Base-by-base conservation (phyloP, 1,284 basidiomycete genomes). In the Pascua guehoae region DNA sequence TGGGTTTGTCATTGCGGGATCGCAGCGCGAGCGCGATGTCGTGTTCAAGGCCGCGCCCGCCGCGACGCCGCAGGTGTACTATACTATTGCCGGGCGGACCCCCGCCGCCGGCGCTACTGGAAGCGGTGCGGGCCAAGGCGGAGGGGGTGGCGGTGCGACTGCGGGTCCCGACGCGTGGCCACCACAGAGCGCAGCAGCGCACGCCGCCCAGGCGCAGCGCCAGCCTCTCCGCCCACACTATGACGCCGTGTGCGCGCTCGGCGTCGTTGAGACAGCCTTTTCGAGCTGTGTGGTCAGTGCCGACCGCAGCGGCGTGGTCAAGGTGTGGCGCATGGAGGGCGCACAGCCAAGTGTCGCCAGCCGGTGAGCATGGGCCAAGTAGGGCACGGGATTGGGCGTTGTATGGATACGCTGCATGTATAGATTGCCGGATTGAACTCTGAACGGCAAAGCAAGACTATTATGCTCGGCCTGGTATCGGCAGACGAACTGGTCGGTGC, bases 181-280 rank as follows among this genome's bases (percentile, higher is more conserved):
- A 36, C 41, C 47, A 14, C 52, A 53, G 40, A 36, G 41, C 18
- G 36, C 49, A 39, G 45, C 51, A 37, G 39, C 49, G 18, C 60
- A 68, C 24, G 56, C 60, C 1, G 59, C 56, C 12, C 55, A 59
- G 41, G 51, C 54, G 16, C 56, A 65, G 41, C 60, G 68, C n/a
- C 74, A 76, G 54, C 71, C 72, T 0, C 67, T 77, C 0, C 64
- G 71, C n/a, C 75, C 75, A 14, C 76, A 78, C 57, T 75, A 77
- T 50, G 72, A 76, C 53, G 68, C 71, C 2, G 68, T 77, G 11
- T 70, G 68, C 41, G 66, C 68, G 11, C 56, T 78, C 9, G 71
- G 68, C 10, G 63, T 68, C 12, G 66, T 78, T 8, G 73, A 76
- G 60, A 77, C 76, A 12, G 67, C 72, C 12, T 76, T 72, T 53